A percentile compares a stretch with the other conserved stretches of the same genome.
These are phyloP conservation scores for Gonium pectorale DNA, from an alignment of 139 green algal genomes.

Conservation along the genomic window DNA sequence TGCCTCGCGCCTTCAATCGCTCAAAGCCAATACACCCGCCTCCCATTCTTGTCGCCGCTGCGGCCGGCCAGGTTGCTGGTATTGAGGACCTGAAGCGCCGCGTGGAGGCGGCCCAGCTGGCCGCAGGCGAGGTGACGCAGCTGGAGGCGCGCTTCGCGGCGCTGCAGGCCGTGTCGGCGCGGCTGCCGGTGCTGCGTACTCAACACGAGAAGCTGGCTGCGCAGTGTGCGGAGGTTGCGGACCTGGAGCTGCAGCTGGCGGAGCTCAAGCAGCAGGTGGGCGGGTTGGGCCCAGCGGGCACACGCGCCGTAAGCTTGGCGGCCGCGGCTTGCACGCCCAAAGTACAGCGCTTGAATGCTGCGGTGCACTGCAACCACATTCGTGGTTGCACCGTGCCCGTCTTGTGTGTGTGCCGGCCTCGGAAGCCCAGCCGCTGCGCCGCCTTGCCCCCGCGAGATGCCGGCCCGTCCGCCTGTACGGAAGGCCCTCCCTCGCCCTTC, in stretches of 20 bases:
- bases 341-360: too few species aligned
- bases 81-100: conserved; percentile 39
- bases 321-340: too few species aligned
- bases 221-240: conserved; percentile 29
- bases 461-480: too few species aligned
- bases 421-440: too few species aligned
- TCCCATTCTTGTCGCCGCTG: not conserved
- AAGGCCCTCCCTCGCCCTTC: not conserved
- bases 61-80: not conserved
- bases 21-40: too few species aligned
- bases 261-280: conserved; percentile 38
- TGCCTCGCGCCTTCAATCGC: too few species aligned
- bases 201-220: conserved; percentile 34
- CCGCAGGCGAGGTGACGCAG: conserved; percentile 29
- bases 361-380: too few species aligned
- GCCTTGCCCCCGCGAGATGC: too few species aligned
- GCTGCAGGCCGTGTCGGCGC: conserved; percentile 31
- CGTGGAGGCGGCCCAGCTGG: conserved; percentile 34
- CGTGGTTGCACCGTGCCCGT: too few species aligned
- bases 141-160: conserved; percentile 26
- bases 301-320: not conserved
- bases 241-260: conserved; percentile 29
- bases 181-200: conserved; percentile 37
- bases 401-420: too few species aligned
- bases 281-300: not conserved